Conservation (phyloP, 805 yeast genomes). For the Kuraishia capsulata region DNA sequence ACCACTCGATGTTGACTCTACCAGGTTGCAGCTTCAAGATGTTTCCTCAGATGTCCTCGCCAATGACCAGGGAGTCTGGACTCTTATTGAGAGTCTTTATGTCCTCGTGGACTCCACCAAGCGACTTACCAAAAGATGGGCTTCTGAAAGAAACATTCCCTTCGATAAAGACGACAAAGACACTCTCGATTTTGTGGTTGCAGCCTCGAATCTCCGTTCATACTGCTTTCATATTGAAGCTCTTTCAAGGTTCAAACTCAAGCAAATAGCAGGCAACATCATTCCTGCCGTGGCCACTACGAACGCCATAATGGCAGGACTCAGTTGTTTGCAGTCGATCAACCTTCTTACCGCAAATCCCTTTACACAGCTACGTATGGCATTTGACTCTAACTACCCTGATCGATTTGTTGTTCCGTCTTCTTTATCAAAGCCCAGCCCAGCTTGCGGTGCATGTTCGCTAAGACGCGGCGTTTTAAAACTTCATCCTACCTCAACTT, state of each 20-base stretch:
- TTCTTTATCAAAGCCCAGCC: conserved; percentile 50
- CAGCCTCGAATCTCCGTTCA: conserved; percentile 77
- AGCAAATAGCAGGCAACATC: conserved; percentile 95
- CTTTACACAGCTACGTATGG: conserved; percentile 29
- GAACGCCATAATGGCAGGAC: conserved; percentile 90
- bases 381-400: conserved; percentile 43
- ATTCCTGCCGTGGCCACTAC: conserved; percentile 99
- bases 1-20: conserved; percentile 37
- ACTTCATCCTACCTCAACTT: conserved; percentile 23
- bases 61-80: conserved; percentile 46
- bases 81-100: conserved; percentile 49
- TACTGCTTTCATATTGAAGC: conserved; percentile 57
- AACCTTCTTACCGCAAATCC: conserved; percentile 31
- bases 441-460: conserved; percentile 62
- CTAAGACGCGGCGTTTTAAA: conserved; percentile 42
- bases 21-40: conserved; percentile 1
- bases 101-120: conserved; percentile 43
- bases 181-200: conserved; percentile 78
- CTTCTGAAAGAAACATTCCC: conserved; percentile 31
- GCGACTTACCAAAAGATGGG: conserved; percentile 39
- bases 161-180: conserved; percentile 96
- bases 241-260: conserved; percentile 77
- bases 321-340: conserved; percentile 68
- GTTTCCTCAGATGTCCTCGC: conserved; percentile 11
- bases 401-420: conserved; percentile 63